Conservation (phyloP, 78 protist genomes). For the Dictyostelium citrinum region DNA sequence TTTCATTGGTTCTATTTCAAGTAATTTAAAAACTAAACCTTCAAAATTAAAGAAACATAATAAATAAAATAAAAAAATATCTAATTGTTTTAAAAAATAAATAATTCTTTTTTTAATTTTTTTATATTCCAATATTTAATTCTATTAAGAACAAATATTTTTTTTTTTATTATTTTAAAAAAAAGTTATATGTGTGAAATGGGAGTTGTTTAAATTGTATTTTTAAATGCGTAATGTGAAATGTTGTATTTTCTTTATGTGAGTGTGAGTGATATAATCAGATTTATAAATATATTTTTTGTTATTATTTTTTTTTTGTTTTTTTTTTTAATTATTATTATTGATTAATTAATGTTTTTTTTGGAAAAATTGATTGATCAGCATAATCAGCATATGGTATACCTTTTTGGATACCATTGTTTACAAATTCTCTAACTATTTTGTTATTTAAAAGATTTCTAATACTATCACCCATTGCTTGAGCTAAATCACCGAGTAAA, state of each 20-base stretch:
- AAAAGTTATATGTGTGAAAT: no score
- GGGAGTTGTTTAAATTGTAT: no score
- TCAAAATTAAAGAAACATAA: neutral
- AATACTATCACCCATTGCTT: constrained; percentile 8
- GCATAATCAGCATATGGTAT: constrained; percentile 15
- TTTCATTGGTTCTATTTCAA: constrained; percentile 19
- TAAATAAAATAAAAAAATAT: no score
- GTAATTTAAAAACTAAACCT: neutral
- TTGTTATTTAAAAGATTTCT: neutral
- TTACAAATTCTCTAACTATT: constrained; percentile 12
- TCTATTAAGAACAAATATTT: neutral
- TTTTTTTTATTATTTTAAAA: no score
- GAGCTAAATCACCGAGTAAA: constrained; percentile 53
- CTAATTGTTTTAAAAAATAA: no score
- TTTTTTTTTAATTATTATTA: neutral
- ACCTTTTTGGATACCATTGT: constrained; percentile 14
- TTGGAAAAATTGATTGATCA: neutral
- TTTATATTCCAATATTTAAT: no score
- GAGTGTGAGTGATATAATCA: no score
- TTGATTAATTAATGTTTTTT: neutral
- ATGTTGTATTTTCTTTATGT: neutral
- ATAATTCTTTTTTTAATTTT: no score
- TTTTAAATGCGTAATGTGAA: neutral
- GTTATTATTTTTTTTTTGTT: no score
- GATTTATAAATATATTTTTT: no score